These are phyloP conservation scores for Magnaporthiopsis rhizophila DNA, from an alignment of 2,329 filamentous ascomycete genomes.

Conservation along the genomic window DNA sequence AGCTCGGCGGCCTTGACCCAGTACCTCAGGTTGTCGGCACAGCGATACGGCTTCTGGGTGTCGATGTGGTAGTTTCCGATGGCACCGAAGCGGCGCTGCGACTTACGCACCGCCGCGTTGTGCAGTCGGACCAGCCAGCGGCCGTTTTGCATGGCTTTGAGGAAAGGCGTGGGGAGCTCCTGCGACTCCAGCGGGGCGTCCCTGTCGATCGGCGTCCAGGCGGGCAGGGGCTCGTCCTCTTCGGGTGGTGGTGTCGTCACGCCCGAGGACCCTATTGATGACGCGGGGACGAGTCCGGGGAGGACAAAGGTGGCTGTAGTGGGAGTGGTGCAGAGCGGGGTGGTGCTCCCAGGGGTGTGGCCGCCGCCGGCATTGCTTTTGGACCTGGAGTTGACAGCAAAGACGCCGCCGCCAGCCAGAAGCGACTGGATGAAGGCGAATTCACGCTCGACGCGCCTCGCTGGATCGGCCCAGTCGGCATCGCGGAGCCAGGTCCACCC, in stretches of 20 bases:
- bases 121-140: conserved; percentile 77
- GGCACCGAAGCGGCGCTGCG: conserved; percentile 76
- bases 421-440: conserved; percentile 74
- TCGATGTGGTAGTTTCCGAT: conserved; percentile 90
- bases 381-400: neutral
- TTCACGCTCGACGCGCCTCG: conserved; percentile 64
- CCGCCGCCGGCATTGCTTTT: neutral
- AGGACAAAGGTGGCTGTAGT: conserved; percentile 9
- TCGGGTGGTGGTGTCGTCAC: neutral
- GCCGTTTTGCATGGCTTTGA: conserved; percentile 68
- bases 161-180: conserved; percentile 63
- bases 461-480: conserved; percentile 60
- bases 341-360: neutral
- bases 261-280: conserved; percentile 1
- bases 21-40: conserved; percentile 86
- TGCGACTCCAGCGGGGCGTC: conserved; percentile 14
- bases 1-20: conserved; percentile 96
- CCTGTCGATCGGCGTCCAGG: conserved; percentile 54
- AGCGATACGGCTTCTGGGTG: conserved; percentile 87
- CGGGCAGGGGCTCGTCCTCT: conserved; percentile 43
- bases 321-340: conserved; percentile 12
- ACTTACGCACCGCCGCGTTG: conserved; percentile 80
- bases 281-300: neutral
- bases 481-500: conserved; percentile 72
- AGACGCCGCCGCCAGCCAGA: conserved; percentile 17